Conservation (phyloP, 495 filamentous ascomycete genomes). For the Aspergillus baeticus region DNA sequence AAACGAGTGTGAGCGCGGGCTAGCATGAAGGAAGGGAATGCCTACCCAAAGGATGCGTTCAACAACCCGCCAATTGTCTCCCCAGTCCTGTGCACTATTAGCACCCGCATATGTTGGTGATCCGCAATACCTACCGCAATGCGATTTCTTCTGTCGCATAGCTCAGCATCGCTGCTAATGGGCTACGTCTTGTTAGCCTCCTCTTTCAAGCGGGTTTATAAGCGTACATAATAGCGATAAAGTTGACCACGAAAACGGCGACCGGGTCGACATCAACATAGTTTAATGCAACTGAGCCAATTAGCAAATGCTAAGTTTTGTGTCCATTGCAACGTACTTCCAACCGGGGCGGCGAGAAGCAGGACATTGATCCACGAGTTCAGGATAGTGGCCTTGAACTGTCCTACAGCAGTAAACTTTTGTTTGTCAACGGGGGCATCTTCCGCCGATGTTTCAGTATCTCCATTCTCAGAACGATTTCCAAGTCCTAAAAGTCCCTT, state of each 20-base stretch:
- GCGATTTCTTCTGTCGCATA: slow-evolving; percentile 57
- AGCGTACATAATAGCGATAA: slow-evolving; percentile 73
- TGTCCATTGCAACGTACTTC: slow-evolving; percentile 36
- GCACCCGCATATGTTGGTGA: background rate
- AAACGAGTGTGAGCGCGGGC: slow-evolving; percentile 11
- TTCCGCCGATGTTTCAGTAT: background rate
- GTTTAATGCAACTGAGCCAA: slow-evolving; percentile 57
- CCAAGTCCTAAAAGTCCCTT: slow-evolving; percentile 23
- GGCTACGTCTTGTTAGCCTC: slow-evolving; percentile 24
- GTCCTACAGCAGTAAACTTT: slow-evolving; percentile 66
- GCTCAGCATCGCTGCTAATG: slow-evolving; percentile 54
- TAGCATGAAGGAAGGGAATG: background rate
- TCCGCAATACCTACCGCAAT: slow-evolving; percentile 31
- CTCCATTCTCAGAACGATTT: slow-evolving; percentile 8
- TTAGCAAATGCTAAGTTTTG: slow-evolving; percentile 11
- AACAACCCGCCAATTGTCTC: slow-evolving; percentile 84
- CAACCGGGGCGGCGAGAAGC: slow-evolving; percentile 73
- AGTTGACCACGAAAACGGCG: slow-evolving; percentile 80
- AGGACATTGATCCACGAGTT: slow-evolving; percentile 84
- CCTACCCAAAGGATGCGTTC: slow-evolving; percentile 85
- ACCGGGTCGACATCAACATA: slow-evolving; percentile 56
- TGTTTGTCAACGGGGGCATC: slow-evolving; percentile 31
- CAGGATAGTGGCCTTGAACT: slow-evolving; percentile 69
- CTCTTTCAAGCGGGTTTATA: background rate
- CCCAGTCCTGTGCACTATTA: slow-evolving; percentile 44